Conservation (phyloP, 176 grass and related monocot genomes). For the Oryza rufipogon region DNA sequence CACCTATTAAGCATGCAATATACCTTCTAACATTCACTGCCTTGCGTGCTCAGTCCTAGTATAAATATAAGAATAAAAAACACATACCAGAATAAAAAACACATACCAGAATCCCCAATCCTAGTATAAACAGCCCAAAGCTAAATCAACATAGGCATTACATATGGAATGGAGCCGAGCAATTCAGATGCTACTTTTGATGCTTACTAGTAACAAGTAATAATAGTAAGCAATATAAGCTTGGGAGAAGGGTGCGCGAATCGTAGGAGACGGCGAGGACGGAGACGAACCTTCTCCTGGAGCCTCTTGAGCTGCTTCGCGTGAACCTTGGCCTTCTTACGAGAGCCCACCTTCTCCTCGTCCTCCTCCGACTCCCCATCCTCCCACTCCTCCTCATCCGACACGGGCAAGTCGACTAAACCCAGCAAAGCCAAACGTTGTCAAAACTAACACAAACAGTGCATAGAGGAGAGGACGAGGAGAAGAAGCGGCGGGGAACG, state of each 20-base stretch:
- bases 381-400: constrained; percentile 27
- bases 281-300: constrained; percentile 61
- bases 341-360: background rate
- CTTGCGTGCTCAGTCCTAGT: background rate
- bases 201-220: no score
- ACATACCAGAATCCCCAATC: background rate
- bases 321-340: constrained; percentile 65
- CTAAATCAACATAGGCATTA: background rate
- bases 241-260: background rate
- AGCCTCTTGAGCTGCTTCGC: constrained; percentile 72
- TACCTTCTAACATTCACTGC: background rate
- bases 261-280: background rate
- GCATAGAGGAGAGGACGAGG: background rate
- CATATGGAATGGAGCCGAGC: background rate
- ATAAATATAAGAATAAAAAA: background rate
- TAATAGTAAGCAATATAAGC: background rate
- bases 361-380: background rate
- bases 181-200: background rate
- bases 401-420: constrained; percentile 48
- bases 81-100: background rate
- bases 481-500: background rate
- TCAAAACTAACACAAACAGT: background rate
- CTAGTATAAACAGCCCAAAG: background rate
- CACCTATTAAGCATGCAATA: background rate
- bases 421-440: constrained; percentile 17